Evolutionary conservation across 2,329 filamentous ascomycete genomes (phyloP), one percentile per base, ranked within the genome.

Genomic region (Aspergillus spinulosporus): DNA sequence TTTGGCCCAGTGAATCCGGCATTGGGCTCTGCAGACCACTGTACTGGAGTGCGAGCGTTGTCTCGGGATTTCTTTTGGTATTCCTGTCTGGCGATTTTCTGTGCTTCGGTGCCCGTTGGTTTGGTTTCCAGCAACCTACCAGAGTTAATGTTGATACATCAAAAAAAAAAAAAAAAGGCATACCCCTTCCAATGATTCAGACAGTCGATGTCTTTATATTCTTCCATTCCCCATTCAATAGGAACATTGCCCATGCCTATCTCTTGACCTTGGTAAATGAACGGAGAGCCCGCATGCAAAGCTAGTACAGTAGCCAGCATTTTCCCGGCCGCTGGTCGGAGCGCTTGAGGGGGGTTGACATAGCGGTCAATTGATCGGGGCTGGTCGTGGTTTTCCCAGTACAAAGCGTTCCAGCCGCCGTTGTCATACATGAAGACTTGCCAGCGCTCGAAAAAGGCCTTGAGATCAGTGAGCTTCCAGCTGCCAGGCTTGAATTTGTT

Each of bases 241-340:
- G 86, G 85, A 15, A 87, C 78, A 63, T 88, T 88, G 36, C 80
- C 76, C 82, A 88, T 87, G n/a, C 84, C 86, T 34, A 88, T 76
- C 70, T 89, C 86, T 66, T 89, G 84, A 9, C 86, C 86, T 68
- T 88, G 86, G 66, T 87, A 88, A n/a, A 88, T 73, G 64, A 86
- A 88, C 0, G 85, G 77, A 0, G 86, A 88, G 12, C 86, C 86
- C 2, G 82, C 67, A 59, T 86, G 82, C 49, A 84, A 75, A 2
- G 76, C 78, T 56, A 85, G 76, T 59, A 86, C 78, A 6, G 82
- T 75, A 15, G 84, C 80, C 12, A 88, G 73, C 71, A 87, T 79
- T 71, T 88, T 88, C 7, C 81, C 82, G 14, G 82, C 80, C 5
- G 74, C 66, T 6, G 71, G 69, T 7, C 83, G 77, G 62, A 80